Evolutionary conservation across 208 protist genomes (phyloP).

Genomic region (Acanthamoeba quina): DNA sequence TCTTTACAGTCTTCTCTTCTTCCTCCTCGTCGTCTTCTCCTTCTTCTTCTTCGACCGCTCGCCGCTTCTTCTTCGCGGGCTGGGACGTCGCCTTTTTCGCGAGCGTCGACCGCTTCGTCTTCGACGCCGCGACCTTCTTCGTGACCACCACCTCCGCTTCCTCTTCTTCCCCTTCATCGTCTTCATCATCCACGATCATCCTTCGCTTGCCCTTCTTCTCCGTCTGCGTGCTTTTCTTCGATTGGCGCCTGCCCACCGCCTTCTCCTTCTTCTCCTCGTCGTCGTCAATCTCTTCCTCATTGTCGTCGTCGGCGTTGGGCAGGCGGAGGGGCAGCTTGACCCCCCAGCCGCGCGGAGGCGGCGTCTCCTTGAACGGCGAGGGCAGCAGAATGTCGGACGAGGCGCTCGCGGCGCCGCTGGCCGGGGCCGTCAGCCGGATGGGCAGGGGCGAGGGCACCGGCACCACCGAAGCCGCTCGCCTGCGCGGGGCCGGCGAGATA

Average conservation of each 20-base stretch:
- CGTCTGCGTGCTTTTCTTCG: background rate
- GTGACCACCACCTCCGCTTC: background rate
- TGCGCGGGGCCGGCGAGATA: conserved; percentile 3
- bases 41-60: background rate
- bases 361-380: background rate
- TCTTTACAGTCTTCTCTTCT: background rate
- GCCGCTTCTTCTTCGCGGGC: background rate
- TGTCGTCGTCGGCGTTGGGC: background rate
- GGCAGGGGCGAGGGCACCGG: background rate
- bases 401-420: background rate
- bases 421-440: background rate
- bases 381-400: background rate
- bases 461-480: background rate
- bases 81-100: background rate
- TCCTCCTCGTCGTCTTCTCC: background rate
- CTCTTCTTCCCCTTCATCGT: background rate
- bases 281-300: background rate
- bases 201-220: background rate
- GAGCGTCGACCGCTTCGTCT: background rate
- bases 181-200: background rate
- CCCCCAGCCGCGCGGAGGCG: background rate
- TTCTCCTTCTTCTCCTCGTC: background rate
- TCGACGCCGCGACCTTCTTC: background rate
- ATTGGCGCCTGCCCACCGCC: background rate
- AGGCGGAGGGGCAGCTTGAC: conserved; percentile 8